Conservation (phyloP, 495 filamentous ascomycete species). For the Penicillium pancosmium region DNA sequence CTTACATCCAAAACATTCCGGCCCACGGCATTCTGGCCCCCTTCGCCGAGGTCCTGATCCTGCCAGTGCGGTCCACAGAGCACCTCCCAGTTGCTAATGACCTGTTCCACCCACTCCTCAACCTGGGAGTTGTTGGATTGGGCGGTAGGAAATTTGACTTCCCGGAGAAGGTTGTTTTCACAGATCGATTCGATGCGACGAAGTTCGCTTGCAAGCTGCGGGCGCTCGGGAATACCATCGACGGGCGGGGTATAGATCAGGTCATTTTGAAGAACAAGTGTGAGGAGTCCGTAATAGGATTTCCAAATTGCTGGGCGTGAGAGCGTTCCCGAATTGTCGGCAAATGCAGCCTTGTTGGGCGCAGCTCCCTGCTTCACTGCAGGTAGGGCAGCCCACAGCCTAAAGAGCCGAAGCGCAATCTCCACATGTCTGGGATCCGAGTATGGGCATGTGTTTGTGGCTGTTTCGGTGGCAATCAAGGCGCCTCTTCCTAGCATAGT, state of each 20-base stretch:
- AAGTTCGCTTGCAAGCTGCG: conserved; percentile 71
- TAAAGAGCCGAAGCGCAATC: conserved; percentile 41
- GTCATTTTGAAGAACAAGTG: conserved; percentile 51
- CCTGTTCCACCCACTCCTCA: conserved; percentile 77
- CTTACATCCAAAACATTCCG: conserved; percentile 72
- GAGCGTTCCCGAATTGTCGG: conserved; percentile 21
- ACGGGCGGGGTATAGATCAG: conserved; percentile 36
- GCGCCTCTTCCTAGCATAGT: conserved; percentile 72
- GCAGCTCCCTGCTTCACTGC: conserved; percentile 43
- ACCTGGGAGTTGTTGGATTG: conserved; percentile 72
- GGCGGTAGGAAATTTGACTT: conserved; percentile 82
- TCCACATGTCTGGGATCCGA: conserved; percentile 33
- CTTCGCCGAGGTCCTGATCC: conserved; percentile 75
- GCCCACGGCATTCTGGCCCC: conserved; percentile 71
- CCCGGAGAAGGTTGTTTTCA: conserved; percentile 69
- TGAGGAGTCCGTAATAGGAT: conserved; percentile 77
- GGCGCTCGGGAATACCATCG: conserved; percentile 45
- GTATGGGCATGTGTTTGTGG: conserved; percentile 39
- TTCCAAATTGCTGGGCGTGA: conserved; percentile 62
- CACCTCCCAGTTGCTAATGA: conserved; percentile 82
- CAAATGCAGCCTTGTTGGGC: conserved; percentile 42
- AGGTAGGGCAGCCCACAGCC: conserved; percentile 47
- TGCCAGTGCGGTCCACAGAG: conserved; percentile 74
- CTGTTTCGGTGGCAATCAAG: conserved; percentile 60
- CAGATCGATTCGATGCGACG: conserved; percentile 74